Base-by-base conservation (phyloP, 345 rosid species). In the Arabidopsis arenosa region DNA sequence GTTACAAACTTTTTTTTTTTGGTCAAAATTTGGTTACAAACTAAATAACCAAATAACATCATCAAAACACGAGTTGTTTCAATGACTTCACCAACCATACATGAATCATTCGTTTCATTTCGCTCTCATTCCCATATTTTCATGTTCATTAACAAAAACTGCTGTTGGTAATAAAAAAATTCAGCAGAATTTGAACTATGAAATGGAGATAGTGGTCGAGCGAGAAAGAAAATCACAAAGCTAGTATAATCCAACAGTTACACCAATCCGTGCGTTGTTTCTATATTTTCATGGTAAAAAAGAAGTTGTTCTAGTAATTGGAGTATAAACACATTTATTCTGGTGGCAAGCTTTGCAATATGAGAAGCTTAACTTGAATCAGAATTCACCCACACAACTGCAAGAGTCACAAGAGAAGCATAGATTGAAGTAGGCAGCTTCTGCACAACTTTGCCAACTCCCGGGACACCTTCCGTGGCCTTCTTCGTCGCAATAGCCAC, bases 401-500 rank as follows among this genome's bases (percentile, higher is more conserved):
- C 93, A 64, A 91, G 90, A 35, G 97, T 93, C 48, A 91, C 92
- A 9, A 93, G 86, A 26, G 96, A 89, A 45, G 97, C 97, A 57
- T 91, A 93, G 47, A 93, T 72, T 2, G 98, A 86, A 78, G 68
- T 86, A 14, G 98, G 97, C 52, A 93, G 52, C 83, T 80, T 93
- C 61, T 87, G 93, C 76, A 93, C 93, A 45, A 89, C 90, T 70
- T 87, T 89, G 1, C 98, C 98, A 14, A 93, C 86, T 5, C 88
- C 90, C 0, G 97, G 98, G 36, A 93, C 91, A 35, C 93, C 98
- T 73, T 93, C 98, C 0, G 98, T 93, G 5, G 92, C 91, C 64
- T 39, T 87, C 84, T 93, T 93, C 18, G 96, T 89, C 2, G 97
- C 96, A 80, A 89, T 75, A 57, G 97, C 98, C n/a, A 93, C 88